Percentiles rank a stretch among this genome's conserved stretches.
Evolutionary conservation across 768 basidiomycete species (phyloP).

Genomic region (Filobasidium wieringae): DNA sequence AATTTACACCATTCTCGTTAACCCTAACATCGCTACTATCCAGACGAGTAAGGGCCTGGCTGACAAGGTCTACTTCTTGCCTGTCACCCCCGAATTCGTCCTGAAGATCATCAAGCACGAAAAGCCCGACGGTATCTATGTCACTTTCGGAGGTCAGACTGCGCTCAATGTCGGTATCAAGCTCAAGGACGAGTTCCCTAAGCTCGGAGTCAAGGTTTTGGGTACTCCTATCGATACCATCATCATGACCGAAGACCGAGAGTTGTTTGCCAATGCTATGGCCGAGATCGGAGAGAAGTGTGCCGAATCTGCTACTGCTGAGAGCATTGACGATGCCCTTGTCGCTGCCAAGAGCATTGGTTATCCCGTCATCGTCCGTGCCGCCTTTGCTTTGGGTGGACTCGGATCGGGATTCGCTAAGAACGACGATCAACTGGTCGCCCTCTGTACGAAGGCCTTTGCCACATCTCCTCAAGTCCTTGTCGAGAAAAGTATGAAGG

Average conservation of each 20-base stretch:
- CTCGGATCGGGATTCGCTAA: slow-evolving; percentile 95
- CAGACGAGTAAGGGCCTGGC: slow-evolving; percentile 94
- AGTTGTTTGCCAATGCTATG: slow-evolving; percentile 88
- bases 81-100: slow-evolving; percentile 94
- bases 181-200: slow-evolving; percentile 90
- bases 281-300: slow-evolving; percentile 90
- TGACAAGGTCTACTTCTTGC: slow-evolving; percentile 98
- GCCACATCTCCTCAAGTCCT: slow-evolving; percentile 95
- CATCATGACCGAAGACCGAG: slow-evolving; percentile 92
- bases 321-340: slow-evolving; percentile 70
- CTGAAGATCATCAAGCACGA: slow-evolving; percentile 97
- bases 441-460: slow-evolving; percentile 85
- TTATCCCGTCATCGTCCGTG: slow-evolving; percentile 90
- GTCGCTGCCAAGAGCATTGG: slow-evolving; percentile 73
- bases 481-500: slow-evolving; percentile 99
- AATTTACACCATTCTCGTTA: slow-evolving; percentile 96
- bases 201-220: slow-evolving; percentile 78
- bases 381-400: slow-evolving; percentile 92
- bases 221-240: slow-evolving; percentile 96
- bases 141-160: slow-evolving; percentile 96
- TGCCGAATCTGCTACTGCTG: slow-evolving; percentile 77
- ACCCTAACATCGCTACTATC: slow-evolving; percentile 98
- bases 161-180: slow-evolving; percentile 93
- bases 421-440: slow-evolving; percentile 74
- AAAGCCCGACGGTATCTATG: slow-evolving; percentile 97